These are phyloP conservation scores for Lactarius pseudohatsudake DNA, from an alignment of 768 basidiomycete genomes.

Conservation along the genomic window DNA sequence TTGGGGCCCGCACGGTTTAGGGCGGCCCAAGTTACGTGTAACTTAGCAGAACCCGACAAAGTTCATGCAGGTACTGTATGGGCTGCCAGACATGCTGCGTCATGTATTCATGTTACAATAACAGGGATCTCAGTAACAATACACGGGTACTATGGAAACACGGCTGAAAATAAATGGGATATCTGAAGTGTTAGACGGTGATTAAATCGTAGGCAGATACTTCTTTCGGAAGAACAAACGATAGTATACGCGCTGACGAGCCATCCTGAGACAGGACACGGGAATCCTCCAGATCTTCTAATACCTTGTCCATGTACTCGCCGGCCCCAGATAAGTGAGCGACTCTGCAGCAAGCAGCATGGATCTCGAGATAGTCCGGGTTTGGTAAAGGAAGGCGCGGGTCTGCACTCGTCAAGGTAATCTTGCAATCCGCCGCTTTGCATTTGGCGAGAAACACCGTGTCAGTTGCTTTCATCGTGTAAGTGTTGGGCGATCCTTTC, in stretches of 20 bases:
- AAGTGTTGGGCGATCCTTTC: not conserved
- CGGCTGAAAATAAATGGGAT: too few relatives aligned
- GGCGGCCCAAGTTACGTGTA: too few relatives aligned
- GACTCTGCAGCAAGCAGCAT: not conserved
- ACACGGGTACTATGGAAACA: too few relatives aligned
- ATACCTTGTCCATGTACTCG: not conserved
- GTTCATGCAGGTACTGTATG: too few relatives aligned
- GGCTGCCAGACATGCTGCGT: too few relatives aligned
- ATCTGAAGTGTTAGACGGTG: too few relatives aligned
- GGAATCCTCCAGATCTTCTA: not conserved
- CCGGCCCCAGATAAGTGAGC: not conserved
- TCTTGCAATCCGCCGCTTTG: not conserved
- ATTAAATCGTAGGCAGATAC: too few relatives aligned
- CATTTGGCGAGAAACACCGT: not conserved
- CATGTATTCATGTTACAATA: too few relatives aligned
- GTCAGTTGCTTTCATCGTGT: not conserved
- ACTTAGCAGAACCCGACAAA: too few relatives aligned
- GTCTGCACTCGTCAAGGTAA: not conserved
- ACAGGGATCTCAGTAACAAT: too few relatives aligned
- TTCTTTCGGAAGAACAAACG: not conserved
- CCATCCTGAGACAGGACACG: not conserved
- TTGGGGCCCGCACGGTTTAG: too few relatives aligned
- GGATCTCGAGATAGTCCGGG: not conserved
- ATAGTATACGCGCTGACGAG: not conserved
- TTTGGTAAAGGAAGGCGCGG: not conserved